A percentile compares a stretch with the other conserved stretches of the same genome.
Evolutionary conservation across 257 asterid species (phyloP).

Genomic region (Solanum arcanum): DNA sequence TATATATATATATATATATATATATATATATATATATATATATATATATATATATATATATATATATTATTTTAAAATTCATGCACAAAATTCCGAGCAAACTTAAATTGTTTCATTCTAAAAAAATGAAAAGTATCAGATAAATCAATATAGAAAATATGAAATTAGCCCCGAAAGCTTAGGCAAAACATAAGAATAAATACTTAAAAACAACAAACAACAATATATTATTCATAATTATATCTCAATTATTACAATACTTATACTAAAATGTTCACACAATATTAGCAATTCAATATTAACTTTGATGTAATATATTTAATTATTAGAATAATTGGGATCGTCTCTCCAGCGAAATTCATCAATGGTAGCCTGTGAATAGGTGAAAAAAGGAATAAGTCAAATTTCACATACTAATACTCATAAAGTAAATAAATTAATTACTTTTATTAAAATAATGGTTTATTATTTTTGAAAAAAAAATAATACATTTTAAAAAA

Average conservation of each 20-base stretch:
- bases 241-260: not conserved
- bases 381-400: not conserved
- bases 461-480: too few species aligned
- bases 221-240: not conserved
- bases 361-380: not conserved
- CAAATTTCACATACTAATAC: not conserved
- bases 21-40: too few species aligned
- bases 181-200: not conserved
- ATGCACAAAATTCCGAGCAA: too few species aligned
- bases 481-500: too few species aligned
- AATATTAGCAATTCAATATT: not conserved
- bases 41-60: too few species aligned
- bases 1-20: too few species aligned
- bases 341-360: too few species aligned
- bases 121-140: too few species aligned
- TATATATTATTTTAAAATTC: too few species aligned
- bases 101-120: too few species aligned
- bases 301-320: not conserved
- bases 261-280: not conserved
- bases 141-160: not conserved
- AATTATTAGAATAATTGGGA: not conserved
- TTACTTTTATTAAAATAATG: not conserved
- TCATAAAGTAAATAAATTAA: not conserved
- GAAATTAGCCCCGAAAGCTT: not conserved
- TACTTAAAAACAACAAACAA: not conserved